These are phyloP conservation scores for Amanita phalloides DNA, from an alignment of 768 basidiomycete species.

Conservation along the genomic window DNA sequence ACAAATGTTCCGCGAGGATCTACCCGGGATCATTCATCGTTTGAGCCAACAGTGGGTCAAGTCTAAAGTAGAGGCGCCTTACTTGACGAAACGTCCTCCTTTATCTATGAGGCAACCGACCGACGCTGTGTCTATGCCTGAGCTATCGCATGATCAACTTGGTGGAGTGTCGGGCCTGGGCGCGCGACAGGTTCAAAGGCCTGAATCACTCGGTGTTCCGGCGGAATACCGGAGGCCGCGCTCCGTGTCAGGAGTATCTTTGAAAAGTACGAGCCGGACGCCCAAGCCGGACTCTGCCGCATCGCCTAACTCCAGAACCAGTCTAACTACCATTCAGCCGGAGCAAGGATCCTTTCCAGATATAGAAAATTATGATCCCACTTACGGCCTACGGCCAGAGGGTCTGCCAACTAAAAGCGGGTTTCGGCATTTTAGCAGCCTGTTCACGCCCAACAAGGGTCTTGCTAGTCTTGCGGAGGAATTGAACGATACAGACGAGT, in stretches of 20 bases:
- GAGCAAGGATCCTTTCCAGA: conserved; percentile 25
- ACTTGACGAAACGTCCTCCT: conserved; percentile 47
- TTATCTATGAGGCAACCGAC: conserved; percentile 21
- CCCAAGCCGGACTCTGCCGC: conserved; percentile 11
- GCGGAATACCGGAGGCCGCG: conserved; percentile 21
- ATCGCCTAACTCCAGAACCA: conserved; percentile 13
- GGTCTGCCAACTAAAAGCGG: conserved; percentile 78
- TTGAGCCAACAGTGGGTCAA: conserved; percentile 95
- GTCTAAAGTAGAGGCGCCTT: conserved; percentile 89
- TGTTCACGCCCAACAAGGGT: conserved; percentile 59
- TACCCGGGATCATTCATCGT: conserved; percentile 93
- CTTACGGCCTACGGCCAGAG: conserved; percentile 91
- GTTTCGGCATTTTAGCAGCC: conserved; percentile 66
- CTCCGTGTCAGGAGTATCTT: conserved; percentile 33
- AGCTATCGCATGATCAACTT: conserved; percentile 17
- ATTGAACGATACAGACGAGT: conserved; percentile 23
- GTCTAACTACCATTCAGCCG: conserved; percentile 15
- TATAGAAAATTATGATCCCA: conserved; percentile 88
- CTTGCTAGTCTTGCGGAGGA: conserved; percentile 79
- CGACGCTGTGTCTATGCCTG: conserved; percentile 33
- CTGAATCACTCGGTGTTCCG: conserved; percentile 14
- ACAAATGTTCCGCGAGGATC: conserved; percentile 96
- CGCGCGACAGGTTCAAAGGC: conserved; percentile 14
- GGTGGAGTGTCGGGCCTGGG: conserved; percentile 7
- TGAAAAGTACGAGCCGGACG: conserved; percentile 19